Evolutionary conservation across 208 protist genomes (phyloP), one percentile per base, ranked within the genome.

Genomic region (Trypanosoma platydactyli): DNA sequence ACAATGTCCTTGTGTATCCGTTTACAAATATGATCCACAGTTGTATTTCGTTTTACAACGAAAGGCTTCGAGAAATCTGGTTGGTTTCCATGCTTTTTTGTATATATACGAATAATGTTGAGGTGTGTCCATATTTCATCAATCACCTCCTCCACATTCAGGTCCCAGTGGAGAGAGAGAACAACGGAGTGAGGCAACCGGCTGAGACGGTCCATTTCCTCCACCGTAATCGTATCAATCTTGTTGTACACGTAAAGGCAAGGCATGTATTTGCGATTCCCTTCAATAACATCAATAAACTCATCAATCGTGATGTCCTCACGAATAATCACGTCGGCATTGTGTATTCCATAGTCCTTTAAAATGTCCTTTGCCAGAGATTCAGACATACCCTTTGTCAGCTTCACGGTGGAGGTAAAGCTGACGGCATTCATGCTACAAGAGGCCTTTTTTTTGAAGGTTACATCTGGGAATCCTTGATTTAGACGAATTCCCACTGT

Each of bases 231-330:
- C 40, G 73, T 89, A 77, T 99, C 98, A 66, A 98, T 98, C 73
- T 99, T 99, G 69, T 98, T 98, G 81, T 98, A 98, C 6, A 97
- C 89, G 65, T 98, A 95, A 38, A 96, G 73, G 68, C 93, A 97
- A 22, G 93, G 91, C 84, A 97, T 94, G 71, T 96, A 96, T 78
- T 80, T 91, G 35, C 97, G 77, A 72, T 99, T 99, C 3, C 97
- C 98, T 70, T 98, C 94, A 55, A 99, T 94, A 11, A 98, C 95
- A 74, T 99, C 98, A 78, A 99, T 99, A 54, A 99, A 94, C 66
- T 99, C 85, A 73, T 99, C 98, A 20, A 98, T 82, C 3, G 97
- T 99, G 50, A 91, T 89, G 74, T 99, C 98, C 49, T 98, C 92
- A 38, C 95, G 85, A 7, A 99, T 68, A n/a, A 95, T 56, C 9